Conservation (phyloP, 768 basidiomycete species). For the Tulasnella sp. region DNA sequence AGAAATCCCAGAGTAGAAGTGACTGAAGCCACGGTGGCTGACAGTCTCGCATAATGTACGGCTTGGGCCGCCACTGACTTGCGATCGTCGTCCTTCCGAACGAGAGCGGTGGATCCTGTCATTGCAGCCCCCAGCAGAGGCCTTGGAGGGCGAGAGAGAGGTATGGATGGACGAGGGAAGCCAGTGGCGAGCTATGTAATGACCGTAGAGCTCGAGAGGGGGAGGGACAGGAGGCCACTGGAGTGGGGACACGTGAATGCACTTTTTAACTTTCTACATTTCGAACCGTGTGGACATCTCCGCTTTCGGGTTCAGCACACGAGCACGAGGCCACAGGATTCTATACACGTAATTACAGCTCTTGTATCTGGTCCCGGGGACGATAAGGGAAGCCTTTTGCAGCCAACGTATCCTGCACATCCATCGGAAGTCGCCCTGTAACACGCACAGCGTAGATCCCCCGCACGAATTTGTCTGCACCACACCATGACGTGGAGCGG, state of each 20-base stretch:
- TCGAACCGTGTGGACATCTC: too few species aligned
- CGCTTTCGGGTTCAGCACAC: too few species aligned
- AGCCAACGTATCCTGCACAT: constrained; percentile 70
- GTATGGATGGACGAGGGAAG: background rate
- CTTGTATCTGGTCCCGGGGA: constrained; percentile 54
- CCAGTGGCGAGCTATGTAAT: background rate
- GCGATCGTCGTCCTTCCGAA: background rate
- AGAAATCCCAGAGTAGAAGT: constrained; percentile 54
- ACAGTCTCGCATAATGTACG: constrained; percentile 1
- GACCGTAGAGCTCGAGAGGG: background rate
- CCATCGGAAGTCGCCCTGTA: constrained; percentile 71
- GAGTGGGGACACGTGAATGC: background rate
- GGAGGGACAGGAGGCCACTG: background rate
- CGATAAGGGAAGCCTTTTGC: constrained; percentile 69
- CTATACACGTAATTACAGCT: background rate
- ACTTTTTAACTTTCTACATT: background rate
- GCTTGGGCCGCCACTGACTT: constrained; percentile 1
- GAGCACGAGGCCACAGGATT: background rate
- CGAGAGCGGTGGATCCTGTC: background rate
- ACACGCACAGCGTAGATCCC: constrained; percentile 93
- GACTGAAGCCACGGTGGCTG: constrained; percentile 50
- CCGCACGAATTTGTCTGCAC: constrained; percentile 73
- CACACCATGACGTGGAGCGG: background rate
- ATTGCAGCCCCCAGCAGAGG: background rate
- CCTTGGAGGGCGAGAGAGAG: background rate